Evolutionary conservation across 1,284 basidiomycete species (phyloP), one percentile per base, ranked within the genome.

Genomic region (Sporisorium graminicola): DNA sequence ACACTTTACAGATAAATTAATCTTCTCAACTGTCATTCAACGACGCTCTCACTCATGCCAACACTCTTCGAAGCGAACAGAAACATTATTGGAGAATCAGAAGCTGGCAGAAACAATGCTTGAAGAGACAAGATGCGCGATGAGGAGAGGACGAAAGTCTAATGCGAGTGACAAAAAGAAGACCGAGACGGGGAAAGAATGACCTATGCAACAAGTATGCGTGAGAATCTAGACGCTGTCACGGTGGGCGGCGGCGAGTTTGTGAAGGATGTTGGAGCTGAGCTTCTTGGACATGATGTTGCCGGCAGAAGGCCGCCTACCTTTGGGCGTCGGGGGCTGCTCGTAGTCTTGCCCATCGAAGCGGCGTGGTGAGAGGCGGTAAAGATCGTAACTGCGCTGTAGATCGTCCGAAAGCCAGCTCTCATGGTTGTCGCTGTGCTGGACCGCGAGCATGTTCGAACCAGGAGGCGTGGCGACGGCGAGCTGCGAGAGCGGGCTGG

Each of bases 401-500:
- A 3, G 8, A 14, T 8, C 37, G 16, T 4, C 37, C 18, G 14
- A 18, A 40, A 18, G 16, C 37, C 37, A 40, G 26, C 33, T 33
- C 16, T 12, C 22, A 14, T 18, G 26, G 6, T 13, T 22, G 1
- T 26, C n/a, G 18, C 35, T 14, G 26, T 26, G 29, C 22, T 54
- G 51, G 37, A 53, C 31, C 22, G 33, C 12, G 20, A 35, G 24
- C n/a, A 35, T 26, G 20, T 33, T 26, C 10, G n/a, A 42, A 44
- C 27, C 54, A 42, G 59, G 20, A 33, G 59, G 47, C 13, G 65
- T 63, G 9, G 62, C 50, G 22, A 65, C 49, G 3, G 59, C 54
- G 8, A 70, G 64, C 40, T 75, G 73, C 5, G 73, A 75, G 33
- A 75, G 67, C 6, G 73, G 73, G 54, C 67, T 70, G 9, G 60